phyloP scores from a whole-genome alignment of 2,329 filamentous ascomycete species.

The Sporothrix pseudoabietina region DNA sequence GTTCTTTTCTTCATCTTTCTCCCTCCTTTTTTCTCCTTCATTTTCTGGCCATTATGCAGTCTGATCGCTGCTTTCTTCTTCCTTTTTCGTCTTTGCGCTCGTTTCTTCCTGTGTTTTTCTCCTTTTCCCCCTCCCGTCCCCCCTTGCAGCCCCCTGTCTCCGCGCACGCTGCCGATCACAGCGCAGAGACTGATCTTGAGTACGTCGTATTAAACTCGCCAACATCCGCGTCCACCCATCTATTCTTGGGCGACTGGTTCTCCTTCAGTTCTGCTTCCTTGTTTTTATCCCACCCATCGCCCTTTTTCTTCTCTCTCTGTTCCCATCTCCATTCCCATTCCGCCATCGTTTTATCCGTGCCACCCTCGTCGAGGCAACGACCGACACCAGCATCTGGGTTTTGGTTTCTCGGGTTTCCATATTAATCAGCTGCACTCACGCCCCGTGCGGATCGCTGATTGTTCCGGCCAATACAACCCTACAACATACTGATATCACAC shows the following conservation, averaged over 20 bases:
- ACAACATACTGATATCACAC: neutral
- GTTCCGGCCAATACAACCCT: neutral
- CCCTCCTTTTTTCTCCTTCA: neutral
- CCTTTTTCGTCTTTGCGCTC: slow-evolving; percentile 7
- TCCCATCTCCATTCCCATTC: neutral
- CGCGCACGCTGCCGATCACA: slow-evolving; percentile 14
- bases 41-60: neutral
- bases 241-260: neutral
- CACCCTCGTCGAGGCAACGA: neutral
- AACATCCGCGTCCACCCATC: slow-evolving; percentile 10
- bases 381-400: neutral
- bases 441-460: neutral
- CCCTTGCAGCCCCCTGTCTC: slow-evolving; percentile 15
- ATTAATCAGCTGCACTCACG: neutral
- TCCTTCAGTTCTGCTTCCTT: neutral
- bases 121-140: slow-evolving; percentile 1
- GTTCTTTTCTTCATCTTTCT: no score
- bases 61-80: neutral
- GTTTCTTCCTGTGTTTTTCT: slow-evolving; percentile 15
- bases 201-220: slow-evolving; percentile 21
- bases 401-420: neutral
- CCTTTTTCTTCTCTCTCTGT: neutral
- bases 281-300: neutral
- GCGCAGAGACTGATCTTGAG: neutral
- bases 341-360: neutral